Percentiles rank a stretch among this genome's conserved stretches.
These are phyloP conservation scores for Rhododendron vialii DNA, from an alignment of 148 eudicot species.

Conservation along the genomic window DNA sequence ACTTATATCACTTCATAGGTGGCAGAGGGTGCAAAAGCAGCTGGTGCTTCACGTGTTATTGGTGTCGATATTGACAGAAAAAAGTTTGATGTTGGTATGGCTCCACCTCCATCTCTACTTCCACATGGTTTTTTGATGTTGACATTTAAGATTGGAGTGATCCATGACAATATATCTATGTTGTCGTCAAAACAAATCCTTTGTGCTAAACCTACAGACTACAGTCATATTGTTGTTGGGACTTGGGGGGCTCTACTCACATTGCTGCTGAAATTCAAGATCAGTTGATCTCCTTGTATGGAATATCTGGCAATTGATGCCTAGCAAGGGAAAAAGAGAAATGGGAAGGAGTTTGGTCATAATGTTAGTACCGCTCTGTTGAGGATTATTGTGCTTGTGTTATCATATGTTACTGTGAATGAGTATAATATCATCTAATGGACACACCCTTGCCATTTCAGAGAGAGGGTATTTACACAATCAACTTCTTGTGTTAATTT, in stretches of 20 bases:
- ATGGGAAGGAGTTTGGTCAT: neutral
- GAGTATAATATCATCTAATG: neutral
- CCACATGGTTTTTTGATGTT: neutral
- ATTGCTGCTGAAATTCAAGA: neutral
- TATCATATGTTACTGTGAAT: neutral
- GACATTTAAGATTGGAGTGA: neutral
- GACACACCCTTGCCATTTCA: neutral
- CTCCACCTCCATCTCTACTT: neutral
- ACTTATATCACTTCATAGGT: conserved; percentile 42
- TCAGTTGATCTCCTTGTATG: neutral
- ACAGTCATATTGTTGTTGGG: neutral
- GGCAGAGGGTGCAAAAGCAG: conserved; percentile 92
- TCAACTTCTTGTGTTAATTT: neutral
- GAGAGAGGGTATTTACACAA: neutral
- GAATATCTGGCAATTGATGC: neutral
- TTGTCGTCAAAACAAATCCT: neutral
- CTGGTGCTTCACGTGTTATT: conserved; percentile 89
- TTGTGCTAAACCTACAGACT: neutral
- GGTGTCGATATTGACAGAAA: conserved; percentile 92
- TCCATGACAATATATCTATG: neutral
- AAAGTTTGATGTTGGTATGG: conserved; percentile 73
- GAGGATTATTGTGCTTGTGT: neutral
- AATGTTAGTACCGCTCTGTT: neutral
- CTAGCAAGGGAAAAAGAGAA: neutral
- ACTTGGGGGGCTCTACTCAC: neutral